Percentiles rank a stretch among this genome's conserved stretches.
Conservation (phyloP, 805 yeast species). For the Candida insectalens region DNA sequence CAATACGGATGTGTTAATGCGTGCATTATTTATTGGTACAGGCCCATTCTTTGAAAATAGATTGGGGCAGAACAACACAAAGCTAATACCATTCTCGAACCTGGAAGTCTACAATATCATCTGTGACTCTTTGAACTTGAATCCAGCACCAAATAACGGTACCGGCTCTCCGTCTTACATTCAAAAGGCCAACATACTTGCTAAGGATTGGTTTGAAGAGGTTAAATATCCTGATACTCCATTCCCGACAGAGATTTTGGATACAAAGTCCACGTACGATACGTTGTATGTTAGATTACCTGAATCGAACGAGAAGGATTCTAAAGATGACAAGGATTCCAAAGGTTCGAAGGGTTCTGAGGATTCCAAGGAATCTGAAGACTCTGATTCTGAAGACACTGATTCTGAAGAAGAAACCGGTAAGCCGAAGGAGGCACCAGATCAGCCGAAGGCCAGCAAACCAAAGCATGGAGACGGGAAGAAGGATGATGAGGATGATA, state of each 20-base stretch:
- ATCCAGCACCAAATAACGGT: constrained; percentile 57
- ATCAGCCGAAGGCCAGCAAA: background rate
- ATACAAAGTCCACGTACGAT: constrained; percentile 45
- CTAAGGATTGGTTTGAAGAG: constrained; percentile 37
- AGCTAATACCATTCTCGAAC: constrained; percentile 59
- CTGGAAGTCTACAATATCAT: constrained; percentile 65
- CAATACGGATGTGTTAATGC: constrained; percentile 68
- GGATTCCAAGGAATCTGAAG: constrained; percentile 7
- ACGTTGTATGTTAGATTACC: constrained; percentile 18
- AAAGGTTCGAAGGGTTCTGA: background rate
- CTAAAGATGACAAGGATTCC: background rate
- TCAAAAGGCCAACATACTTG: constrained; percentile 21
- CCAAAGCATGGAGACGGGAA: constrained; percentile 1
- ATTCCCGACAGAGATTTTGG: constrained; percentile 32
- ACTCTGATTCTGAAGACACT: background rate
- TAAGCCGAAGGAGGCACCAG: constrained; percentile 1
- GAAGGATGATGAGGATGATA: constrained; percentile 1
- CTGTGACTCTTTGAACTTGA: constrained; percentile 49
- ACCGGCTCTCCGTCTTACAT: constrained; percentile 22
- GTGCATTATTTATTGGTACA: constrained; percentile 67
- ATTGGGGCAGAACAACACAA: constrained; percentile 20
- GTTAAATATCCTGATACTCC: constrained; percentile 40
- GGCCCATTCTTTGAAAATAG: constrained; percentile 64
- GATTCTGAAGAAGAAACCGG: constrained; percentile 2
- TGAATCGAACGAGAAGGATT: constrained; percentile 3